Evolutionary conservation across 306 rosid genomes (phyloP).

Genomic region (Geum urbanum): DNA sequence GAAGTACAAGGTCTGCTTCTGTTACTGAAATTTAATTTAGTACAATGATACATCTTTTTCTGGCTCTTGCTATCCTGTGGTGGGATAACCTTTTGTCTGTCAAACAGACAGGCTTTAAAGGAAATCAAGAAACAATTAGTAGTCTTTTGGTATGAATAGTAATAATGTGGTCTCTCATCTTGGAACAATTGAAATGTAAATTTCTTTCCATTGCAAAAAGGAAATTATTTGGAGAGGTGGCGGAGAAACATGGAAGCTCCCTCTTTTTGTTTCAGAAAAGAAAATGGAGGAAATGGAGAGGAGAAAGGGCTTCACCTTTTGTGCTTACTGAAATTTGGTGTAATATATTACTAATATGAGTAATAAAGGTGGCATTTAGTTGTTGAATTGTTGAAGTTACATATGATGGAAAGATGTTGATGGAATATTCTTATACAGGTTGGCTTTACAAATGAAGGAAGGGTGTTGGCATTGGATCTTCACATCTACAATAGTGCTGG

Average conservation of each 20-base stretch:
- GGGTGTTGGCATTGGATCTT: slow-evolving; percentile 80
- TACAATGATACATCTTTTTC: not conserved
- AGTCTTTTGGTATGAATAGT: not conserved
- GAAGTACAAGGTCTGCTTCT: slow-evolving; percentile 67
- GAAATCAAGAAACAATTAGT: not conserved
- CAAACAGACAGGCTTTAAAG: not conserved
- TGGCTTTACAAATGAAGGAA: slow-evolving; percentile 91
- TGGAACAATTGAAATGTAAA: not conserved
- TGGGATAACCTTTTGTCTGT: not conserved
- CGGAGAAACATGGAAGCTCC: not conserved
- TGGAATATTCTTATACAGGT: slow-evolving; percentile 46
- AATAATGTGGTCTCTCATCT: not conserved
- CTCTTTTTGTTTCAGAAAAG: not conserved
- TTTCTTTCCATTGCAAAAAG: slow-evolving; percentile 2
- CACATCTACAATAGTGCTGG: slow-evolving; percentile 86
- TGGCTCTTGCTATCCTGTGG: not conserved
- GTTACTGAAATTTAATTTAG: slow-evolving; percentile 14
- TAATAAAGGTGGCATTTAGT: not conserved
- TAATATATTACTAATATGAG: not conserved
- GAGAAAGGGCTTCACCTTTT: not conserved
- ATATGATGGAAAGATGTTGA: slow-evolving; percentile 15
- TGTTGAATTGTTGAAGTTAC: slow-evolving; percentile 17
- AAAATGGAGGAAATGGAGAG: slow-evolving; percentile 5
- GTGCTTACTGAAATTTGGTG: not conserved
- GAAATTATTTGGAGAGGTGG: not conserved